A percentile compares a stretch with the other conserved stretches of the same genome.
Conservation (phyloP, 202 grass and related monocot genomes). For the Carex arenaria region DNA sequence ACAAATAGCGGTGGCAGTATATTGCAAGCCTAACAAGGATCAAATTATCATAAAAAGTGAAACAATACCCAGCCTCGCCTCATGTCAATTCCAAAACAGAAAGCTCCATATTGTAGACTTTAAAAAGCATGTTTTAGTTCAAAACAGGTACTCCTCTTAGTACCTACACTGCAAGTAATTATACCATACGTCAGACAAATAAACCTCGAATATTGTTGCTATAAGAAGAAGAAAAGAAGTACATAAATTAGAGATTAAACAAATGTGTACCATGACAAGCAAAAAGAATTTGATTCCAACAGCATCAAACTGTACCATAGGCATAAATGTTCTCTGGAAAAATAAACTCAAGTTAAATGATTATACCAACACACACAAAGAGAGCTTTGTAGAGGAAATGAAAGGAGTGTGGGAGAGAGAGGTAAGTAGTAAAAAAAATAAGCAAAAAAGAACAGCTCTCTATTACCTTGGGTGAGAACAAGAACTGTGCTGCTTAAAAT, state of each 20-base stretch:
- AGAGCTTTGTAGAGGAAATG: background rate
- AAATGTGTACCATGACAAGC: background rate
- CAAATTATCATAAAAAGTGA: background rate
- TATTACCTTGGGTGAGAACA: constrained; percentile 86
- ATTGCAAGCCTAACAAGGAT: background rate
- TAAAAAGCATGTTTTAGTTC: constrained; percentile 6
- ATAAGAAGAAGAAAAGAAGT: background rate
- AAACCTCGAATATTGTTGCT: background rate
- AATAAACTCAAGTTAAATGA: constrained; percentile 19
- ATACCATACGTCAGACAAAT: background rate
- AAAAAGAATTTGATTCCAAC: background rate
- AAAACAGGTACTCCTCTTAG: background rate
- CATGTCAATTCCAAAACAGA: constrained; percentile 1
- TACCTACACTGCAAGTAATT: background rate
- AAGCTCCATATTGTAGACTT: constrained; percentile 11
- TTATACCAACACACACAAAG: constrained; percentile 8
- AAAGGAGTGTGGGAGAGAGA: background rate
- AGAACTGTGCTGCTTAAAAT: constrained; percentile 61
- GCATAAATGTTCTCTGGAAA: constrained; percentile 77
- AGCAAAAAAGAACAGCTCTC: background rate
- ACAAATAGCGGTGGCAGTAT: background rate
- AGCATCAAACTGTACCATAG: constrained; percentile 64
- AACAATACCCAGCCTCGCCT: background rate
- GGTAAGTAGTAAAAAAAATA: background rate
- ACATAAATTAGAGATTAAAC: background rate